These are phyloP conservation scores for Erythrophleum ivorense DNA, from an alignment of 331 rosid species.

Conservation along the genomic window DNA sequence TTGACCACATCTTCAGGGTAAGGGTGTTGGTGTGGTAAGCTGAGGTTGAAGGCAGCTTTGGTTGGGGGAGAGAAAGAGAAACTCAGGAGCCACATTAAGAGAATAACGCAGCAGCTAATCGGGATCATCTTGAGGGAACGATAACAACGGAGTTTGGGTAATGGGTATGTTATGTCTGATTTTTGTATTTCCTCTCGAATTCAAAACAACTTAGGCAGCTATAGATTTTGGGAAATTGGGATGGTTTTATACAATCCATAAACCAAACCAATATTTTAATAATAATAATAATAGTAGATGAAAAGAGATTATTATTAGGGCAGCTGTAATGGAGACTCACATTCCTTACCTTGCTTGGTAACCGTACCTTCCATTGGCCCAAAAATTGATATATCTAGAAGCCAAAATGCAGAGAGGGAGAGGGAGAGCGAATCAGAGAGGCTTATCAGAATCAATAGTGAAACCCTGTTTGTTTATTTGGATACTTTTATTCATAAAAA, in stretches of 20 bases:
- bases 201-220: slow-evolving; percentile 37
- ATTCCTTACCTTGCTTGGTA: slow-evolving; percentile 68
- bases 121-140: slow-evolving; percentile 56
- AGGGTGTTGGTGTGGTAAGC: slow-evolving; percentile 84
- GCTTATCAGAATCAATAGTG: slow-evolving; percentile 6
- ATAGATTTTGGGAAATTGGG: slow-evolving; percentile 50
- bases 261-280: slow-evolving; percentile 19
- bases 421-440: not conserved
- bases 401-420: not conserved
- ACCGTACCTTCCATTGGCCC: slow-evolving; percentile 45
- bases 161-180: not conserved
- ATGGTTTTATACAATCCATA: slow-evolving; percentile 48
- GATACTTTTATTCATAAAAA: slow-evolving; percentile 30
- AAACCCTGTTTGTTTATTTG: slow-evolving; percentile 18
- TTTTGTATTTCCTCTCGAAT: slow-evolving; percentile 44
- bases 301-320: not conserved
- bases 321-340: slow-evolving; percentile 42
- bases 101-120: slow-evolving; percentile 55
- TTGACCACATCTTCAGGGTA: slow-evolving; percentile 74
- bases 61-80: slow-evolving; percentile 43
- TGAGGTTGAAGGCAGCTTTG: slow-evolving; percentile 58
- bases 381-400: not conserved
- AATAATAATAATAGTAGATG: slow-evolving; percentile 2
- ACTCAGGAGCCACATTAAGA: slow-evolving; percentile 59
- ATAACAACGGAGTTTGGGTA: slow-evolving; percentile 26